Conservation (phyloP, 1,284 basidiomycete genomes). For the Rhodotorula sp. region DNA sequence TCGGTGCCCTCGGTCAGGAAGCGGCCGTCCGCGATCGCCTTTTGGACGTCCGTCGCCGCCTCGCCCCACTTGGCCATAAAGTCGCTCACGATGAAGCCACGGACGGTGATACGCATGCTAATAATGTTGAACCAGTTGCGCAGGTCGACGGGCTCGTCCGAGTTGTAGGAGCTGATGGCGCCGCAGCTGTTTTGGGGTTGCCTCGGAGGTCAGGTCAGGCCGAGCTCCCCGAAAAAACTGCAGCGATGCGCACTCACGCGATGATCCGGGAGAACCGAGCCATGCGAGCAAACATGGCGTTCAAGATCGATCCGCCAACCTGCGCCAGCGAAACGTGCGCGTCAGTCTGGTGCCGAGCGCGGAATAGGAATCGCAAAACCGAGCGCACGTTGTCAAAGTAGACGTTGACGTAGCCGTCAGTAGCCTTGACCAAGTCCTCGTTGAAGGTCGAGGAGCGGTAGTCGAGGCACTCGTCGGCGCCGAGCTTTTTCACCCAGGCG, state of each 20-base stretch:
- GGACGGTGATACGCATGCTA: conserved; percentile 17
- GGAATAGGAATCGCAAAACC: too few relatives aligned
- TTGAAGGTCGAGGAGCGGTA: conserved; percentile 53
- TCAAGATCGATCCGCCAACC: conserved; percentile 19
- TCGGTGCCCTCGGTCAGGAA: conserved; percentile 12
- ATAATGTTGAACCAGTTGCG: conserved; percentile 25
- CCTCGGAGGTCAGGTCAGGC: background rate
- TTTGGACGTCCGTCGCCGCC: conserved; percentile 2
- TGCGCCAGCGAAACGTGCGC: background rate
- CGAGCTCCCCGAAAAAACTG: background rate
- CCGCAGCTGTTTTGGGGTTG: conserved; percentile 13
- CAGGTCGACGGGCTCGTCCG: conserved; percentile 4
- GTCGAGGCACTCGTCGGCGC: conserved; percentile 60
- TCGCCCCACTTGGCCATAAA: conserved; percentile 8
- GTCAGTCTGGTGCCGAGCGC: too few relatives aligned
- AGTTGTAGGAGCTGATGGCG: conserved; percentile 9
- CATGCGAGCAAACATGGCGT: conserved; percentile 24
- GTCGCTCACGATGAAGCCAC: conserved; percentile 17
- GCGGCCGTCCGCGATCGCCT: conserved; percentile 15
- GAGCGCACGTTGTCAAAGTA: conserved; percentile 4
- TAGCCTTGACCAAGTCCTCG: conserved; percentile 53
- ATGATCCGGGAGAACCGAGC: conserved; percentile 21
- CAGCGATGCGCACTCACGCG: background rate
- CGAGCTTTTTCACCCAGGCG: conserved; percentile 52
- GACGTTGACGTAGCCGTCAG: conserved; percentile 39